phyloP scores from a whole-genome alignment of 78 protist species.

The Dictyostelium brefeldianum region DNA sequence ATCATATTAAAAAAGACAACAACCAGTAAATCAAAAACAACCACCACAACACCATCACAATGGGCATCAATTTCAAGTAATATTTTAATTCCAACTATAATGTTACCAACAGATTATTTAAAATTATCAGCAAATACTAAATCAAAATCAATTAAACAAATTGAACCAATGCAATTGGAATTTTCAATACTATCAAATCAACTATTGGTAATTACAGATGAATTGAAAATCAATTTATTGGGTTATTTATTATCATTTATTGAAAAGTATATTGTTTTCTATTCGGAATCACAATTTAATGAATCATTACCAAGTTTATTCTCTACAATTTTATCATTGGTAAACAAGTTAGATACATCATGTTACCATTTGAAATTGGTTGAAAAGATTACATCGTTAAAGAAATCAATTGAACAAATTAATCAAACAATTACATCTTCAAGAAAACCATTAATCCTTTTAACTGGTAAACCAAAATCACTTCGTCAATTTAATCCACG shows the following conservation, averaged over 20 bases:
- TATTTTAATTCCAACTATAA: conserved; percentile 48
- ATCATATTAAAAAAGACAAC: background rate
- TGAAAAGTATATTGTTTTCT: conserved; percentile 26
- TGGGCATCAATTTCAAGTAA: conserved; percentile 51
- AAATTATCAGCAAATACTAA: background rate
- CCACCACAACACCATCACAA: background rate
- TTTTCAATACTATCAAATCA: conserved; percentile 21
- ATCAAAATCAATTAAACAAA: background rate
- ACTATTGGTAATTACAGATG: conserved; percentile 13
- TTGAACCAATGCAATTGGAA: conserved; percentile 34
- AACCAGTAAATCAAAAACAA: background rate
- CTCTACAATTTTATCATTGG: background rate
- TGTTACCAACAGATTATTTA: conserved; percentile 19
- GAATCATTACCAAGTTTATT: conserved; percentile 65
- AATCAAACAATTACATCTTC: background rate
- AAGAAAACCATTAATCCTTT: conserved; percentile 54
- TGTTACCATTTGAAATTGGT: background rate
- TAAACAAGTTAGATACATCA: background rate
- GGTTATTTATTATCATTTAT: conserved; percentile 25
- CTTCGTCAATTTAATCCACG: conserved; percentile 52
- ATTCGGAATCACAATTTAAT: background rate
- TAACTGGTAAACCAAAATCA: conserved; percentile 24
- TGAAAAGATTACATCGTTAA: background rate
- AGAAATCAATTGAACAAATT: background rate
- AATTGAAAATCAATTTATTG: conserved; percentile 51